Evolutionary conservation across 176 grass and related monocot genomes (phyloP).

Genomic region (Sorghum bicolor): DNA sequence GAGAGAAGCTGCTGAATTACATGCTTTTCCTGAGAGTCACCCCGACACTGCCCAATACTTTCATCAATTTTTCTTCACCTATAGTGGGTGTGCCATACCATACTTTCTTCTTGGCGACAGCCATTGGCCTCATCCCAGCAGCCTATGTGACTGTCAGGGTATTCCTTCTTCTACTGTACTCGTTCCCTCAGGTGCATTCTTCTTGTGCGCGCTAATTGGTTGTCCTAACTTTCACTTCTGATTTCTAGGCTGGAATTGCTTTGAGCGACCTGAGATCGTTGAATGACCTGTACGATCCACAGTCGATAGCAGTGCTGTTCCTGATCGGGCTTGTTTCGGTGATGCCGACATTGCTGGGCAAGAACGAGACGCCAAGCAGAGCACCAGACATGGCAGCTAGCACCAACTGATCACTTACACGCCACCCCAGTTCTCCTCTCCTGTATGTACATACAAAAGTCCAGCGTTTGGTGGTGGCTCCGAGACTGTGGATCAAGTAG

Average conservation of each 20-base stretch:
- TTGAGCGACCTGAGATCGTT: constrained; percentile 77
- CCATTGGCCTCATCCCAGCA: constrained; percentile 86
- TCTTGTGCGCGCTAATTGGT: not conserved
- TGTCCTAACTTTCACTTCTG: not conserved
- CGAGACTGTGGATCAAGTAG: not conserved
- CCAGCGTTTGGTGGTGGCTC: constrained; percentile 1
- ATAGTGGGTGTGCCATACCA: constrained; percentile 95
- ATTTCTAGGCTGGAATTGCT: constrained; percentile 87
- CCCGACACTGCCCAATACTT: constrained; percentile 92
- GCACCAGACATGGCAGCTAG: constrained; percentile 20
- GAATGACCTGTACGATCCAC: constrained; percentile 82
- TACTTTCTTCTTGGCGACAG: constrained; percentile 76
- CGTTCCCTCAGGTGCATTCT: not conserved
- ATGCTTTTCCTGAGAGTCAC: constrained; percentile 96
- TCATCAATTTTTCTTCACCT: constrained; percentile 96
- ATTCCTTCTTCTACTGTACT: not conserved
- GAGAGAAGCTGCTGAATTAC: constrained; percentile 89
- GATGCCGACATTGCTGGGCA: constrained; percentile 64
- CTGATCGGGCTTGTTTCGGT: constrained; percentile 85
- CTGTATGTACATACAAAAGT: constrained; percentile 45
- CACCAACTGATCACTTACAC: constrained; percentile 37
- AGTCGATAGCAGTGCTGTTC: constrained; percentile 75
- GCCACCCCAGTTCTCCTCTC: not conserved
- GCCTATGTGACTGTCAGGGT: constrained; percentile 93
- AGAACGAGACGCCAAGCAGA: constrained; percentile 50